Base-by-base conservation (phyloP, 2,329 filamentous ascomycete species). In the Lachnellula cervina region DNA sequence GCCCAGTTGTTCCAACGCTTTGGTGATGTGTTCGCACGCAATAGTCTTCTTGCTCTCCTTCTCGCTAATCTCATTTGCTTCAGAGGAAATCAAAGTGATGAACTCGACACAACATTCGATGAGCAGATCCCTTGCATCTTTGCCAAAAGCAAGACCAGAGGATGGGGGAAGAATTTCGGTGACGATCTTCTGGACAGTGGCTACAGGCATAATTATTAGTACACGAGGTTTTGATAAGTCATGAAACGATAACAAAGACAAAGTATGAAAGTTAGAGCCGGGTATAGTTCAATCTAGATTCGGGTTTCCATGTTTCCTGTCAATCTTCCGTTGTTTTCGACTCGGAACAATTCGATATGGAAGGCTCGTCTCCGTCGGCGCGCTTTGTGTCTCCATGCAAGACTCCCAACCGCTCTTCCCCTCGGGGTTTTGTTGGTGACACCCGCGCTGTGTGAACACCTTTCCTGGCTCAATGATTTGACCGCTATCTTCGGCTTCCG, bases 101-200 rank as follows among this genome's bases (percentile, higher is more conserved):
- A 99, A 99, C 73, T 99, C 94, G 68, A 99, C 93, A 69, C 94
- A 99, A 76, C 94, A 97, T 77, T 97, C 94, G 68, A 99, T 99
- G 51, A 99, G 80, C 2, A 97, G 80, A 69, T 99, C 94, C 58
- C 94, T 87, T 13, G 93, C 92, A 67, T 99, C 94, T 72, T 96
- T 97, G 44, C 92, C 90, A 70, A 97, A 97, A 1, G 89, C 87
- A 59, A 96, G 82, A 50, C 90, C 90, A 17, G 80, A 80, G 49
- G 87, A 83, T 0, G 87, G 76, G 1, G 90, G 86, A 1, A 99
- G 81, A 67, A 99, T 97, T 72, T 99, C 94, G 56, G 87, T 87
- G 65, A 99, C 93, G 63, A 99, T 99, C 74, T 87, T 87, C 67
- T 87, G 83, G n/a, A 87, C 84, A 5, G 84, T 87, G 37, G 84